Conservation (phyloP, 2,329 filamentous ascomycete species). For the Penicillium sp. region DNA sequence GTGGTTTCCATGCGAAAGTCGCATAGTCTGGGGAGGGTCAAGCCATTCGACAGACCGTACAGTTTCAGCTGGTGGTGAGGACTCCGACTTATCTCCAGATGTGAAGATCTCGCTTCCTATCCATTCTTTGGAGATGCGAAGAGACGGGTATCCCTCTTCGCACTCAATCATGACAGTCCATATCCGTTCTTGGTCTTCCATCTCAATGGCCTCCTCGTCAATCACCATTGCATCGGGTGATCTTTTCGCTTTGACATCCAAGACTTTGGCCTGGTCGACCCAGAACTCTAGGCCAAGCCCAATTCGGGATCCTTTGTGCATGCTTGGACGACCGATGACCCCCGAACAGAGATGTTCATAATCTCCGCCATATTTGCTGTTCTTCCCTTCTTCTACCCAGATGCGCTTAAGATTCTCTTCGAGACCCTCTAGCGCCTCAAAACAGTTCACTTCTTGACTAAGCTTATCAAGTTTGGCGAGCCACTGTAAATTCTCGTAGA, state of each 20-base stretch:
- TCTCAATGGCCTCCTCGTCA: constrained; percentile 26
- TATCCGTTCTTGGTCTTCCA: constrained; percentile 23
- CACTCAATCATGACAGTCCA: constrained; percentile 46
- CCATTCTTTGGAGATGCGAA: constrained; percentile 48
- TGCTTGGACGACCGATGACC: constrained; percentile 42
- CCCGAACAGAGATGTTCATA: constrained; percentile 45
- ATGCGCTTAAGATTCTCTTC: constrained; percentile 44
- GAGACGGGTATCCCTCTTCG: constrained; percentile 46
- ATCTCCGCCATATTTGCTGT: constrained; percentile 28
- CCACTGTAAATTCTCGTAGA: constrained; percentile 46
- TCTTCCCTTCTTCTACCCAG: constrained; percentile 44
- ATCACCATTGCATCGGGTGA: constrained; percentile 36
- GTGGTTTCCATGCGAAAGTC: constrained; percentile 32
- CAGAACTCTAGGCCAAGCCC: constrained; percentile 47
- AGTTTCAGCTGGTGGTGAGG: constrained; percentile 20
- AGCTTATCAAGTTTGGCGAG: constrained; percentile 47
- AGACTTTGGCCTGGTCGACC: constrained; percentile 37
- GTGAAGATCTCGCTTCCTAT: constrained; percentile 38
- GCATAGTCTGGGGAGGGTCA: constrained; percentile 40
- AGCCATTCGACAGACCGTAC: constrained; percentile 39
- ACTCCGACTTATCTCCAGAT: constrained; percentile 25
- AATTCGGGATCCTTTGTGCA: constrained; percentile 41
- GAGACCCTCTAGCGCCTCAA: constrained; percentile 47
- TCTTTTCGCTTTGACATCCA: constrained; percentile 30
- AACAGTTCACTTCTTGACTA: constrained; percentile 48